phyloP scores from a whole-genome alignment of 208 protist species.

The Crithidia sp. region DNA sequence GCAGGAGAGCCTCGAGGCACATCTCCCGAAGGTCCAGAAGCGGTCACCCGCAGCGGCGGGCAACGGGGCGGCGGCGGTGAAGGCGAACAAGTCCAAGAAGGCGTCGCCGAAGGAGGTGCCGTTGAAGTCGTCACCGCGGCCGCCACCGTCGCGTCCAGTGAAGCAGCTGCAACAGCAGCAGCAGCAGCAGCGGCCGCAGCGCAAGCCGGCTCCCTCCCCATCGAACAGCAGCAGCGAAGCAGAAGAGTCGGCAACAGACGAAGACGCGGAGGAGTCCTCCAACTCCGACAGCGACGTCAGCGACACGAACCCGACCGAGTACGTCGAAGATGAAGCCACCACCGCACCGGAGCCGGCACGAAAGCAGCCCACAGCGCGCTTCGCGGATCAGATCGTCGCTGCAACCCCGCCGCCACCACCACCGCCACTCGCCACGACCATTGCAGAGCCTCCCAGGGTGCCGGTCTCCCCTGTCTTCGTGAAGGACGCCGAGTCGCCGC shows the following conservation, averaged over 20 bases:
- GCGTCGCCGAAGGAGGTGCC: not conserved
- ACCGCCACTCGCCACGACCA: not conserved
- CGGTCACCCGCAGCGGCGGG: not conserved
- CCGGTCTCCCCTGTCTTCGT: not conserved
- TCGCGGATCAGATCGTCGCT: conserved; percentile 4
- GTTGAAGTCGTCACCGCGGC: not conserved
- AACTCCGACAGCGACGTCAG: not conserved
- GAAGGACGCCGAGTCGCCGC: conserved; percentile 2
- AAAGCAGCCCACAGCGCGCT: conserved; percentile 7
- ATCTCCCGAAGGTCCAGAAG: conserved; percentile 23
- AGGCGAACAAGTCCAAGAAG: not conserved
- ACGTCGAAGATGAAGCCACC: too few species aligned
- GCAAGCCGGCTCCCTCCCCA: not conserved
- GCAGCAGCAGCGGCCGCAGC: not conserved
- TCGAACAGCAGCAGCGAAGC: not conserved
- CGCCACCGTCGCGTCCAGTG: not conserved
- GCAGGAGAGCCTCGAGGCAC: conserved; percentile 32
- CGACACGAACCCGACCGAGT: not conserved
- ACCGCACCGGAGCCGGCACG: not conserved
- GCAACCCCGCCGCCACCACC: not conserved
- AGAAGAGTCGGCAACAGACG: not conserved
- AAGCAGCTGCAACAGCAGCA: not conserved
- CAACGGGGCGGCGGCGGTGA: conserved; percentile 14
- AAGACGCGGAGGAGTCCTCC: not conserved
- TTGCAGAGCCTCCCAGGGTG: not conserved